A percentile compares a stretch with the other conserved stretches of the same genome.
Evolutionary conservation across 371 early-diverging fungal species (phyloP).

Genomic region (Mucor sp.): DNA sequence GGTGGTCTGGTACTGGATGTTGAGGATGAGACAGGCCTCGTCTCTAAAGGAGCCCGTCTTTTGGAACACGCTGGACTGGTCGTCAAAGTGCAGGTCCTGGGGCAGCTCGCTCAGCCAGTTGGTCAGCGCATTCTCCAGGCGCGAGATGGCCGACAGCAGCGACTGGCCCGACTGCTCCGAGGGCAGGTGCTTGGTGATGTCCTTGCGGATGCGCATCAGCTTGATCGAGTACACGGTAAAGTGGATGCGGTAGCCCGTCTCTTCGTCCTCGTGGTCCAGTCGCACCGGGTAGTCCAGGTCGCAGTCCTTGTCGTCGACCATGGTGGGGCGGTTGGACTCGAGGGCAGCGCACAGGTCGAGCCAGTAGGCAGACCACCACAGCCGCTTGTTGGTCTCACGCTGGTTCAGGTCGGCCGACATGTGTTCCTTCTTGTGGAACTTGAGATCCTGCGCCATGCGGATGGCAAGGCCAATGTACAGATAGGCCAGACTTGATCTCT

Average conservation of each 20-base stretch:
- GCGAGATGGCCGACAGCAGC: conserved; percentile 49
- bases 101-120: conserved; percentile 56
- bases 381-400: conserved; percentile 56
- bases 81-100: conserved; percentile 28
- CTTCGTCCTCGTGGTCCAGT: conserved; percentile 49
- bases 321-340: conserved; percentile 51
- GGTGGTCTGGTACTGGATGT: conserved; percentile 48
- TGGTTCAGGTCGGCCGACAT: conserved; percentile 52
- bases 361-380: conserved; percentile 71
- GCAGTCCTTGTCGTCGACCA: conserved; percentile 66
- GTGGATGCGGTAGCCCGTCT: conserved; percentile 48
- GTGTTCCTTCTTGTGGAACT: conserved; percentile 55
- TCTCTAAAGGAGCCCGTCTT: conserved; percentile 41
- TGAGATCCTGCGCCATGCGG: conserved; percentile 69
- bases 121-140: conserved; percentile 54
- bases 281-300: conserved; percentile 57
- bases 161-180: conserved; percentile 51
- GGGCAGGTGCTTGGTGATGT: conserved; percentile 54
- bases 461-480: conserved; percentile 64
- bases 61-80: conserved; percentile 25
- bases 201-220: conserved; percentile 59
- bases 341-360: conserved; percentile 55
- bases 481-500: conserved; percentile 59
- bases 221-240: conserved; percentile 55
- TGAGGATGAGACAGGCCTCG: conserved; percentile 41